phyloP scores from a whole-genome alignment of 192 early-diverging fungal genomes.

The Podila horticola region DNA sequence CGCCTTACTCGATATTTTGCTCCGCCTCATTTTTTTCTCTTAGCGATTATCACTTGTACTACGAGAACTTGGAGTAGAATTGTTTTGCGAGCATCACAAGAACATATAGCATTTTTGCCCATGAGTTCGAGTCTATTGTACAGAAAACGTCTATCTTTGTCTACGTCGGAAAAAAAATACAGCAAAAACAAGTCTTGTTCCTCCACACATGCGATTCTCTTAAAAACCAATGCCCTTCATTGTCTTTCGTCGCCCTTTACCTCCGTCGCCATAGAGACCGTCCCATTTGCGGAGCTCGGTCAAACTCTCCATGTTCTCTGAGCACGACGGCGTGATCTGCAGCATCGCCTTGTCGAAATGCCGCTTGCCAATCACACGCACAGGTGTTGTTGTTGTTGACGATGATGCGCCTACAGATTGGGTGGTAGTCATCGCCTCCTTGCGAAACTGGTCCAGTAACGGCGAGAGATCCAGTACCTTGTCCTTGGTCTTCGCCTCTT shows the following conservation, averaged over 20 bases:
- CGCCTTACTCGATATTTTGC: background rate
- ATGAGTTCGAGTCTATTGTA: too few species aligned
- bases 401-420: constrained; percentile 4
- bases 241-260: constrained; percentile 54
- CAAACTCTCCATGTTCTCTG: constrained; percentile 91
- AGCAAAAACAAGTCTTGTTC: background rate
- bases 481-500: constrained; percentile 3
- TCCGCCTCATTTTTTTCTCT: background rate
- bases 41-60: background rate
- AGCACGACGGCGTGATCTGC: constrained; percentile 86
- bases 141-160: too few species aligned
- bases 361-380: constrained; percentile 55
- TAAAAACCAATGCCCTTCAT: constrained; percentile 68
- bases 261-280: constrained; percentile 85
- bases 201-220: too few species aligned
- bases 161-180: background rate
- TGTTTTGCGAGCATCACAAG: too few species aligned
- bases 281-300: constrained; percentile 94
- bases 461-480: constrained; percentile 34
- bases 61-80: background rate
- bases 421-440: constrained; percentile 10
- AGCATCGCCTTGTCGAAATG: constrained; percentile 91
- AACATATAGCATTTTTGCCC: too few species aligned
- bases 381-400: constrained; percentile 19
- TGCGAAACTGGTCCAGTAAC: constrained; percentile 22